Base-by-base conservation (phyloP, 345 rosid species). In the Citrus sp. region DNA sequence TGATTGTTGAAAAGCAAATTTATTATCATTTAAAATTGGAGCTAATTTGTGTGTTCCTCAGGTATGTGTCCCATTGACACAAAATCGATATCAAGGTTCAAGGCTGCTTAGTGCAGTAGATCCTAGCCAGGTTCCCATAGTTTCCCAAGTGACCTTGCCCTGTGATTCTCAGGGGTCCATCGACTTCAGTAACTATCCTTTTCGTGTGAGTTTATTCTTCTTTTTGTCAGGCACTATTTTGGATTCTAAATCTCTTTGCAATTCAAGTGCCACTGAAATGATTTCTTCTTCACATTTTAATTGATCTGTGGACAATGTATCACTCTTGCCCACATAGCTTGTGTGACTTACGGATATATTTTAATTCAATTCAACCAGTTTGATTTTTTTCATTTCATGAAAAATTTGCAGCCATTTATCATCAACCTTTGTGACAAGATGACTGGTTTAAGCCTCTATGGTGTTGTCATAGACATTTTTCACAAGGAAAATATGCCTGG, bases 91-190 rank as follows among this genome's bases (percentile, higher is more conserved):
- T 80, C 94, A 88, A 81, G 95, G 94, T 76, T 91, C 95, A 70
- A 89, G 84, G 82, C 71, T 88, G 73, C 86, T 84, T 80, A 85
- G 84, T 80, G 80, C 92, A 70, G 85, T 72, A 12, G 88, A 89
- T 77, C 89, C 89, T 75, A 88, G 82, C 72, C 94, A 87, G 74
- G 85, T 86, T 72, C 83, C 84, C 64, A 81, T 81, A 80, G 87
- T 89, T 85, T 94, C 99, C 63, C 99, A 94, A 86, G 97, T 95
- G 81, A 82, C 89, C 40, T 82, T 95, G 86, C 95, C 94, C 32
- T 87, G 99, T 83, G 92, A 94, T 82, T 90, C 93, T 42, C 91
- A 89, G 75, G 99, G 98, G 66, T 91, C 90, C 64, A 79, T 92
- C 81, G 95, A 96, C 88, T 92, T 87, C 82, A 91, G 93, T 58